These are phyloP conservation scores for Rhododendron vialii DNA, from an alignment of 148 eudicot genomes.

Conservation along the genomic window DNA sequence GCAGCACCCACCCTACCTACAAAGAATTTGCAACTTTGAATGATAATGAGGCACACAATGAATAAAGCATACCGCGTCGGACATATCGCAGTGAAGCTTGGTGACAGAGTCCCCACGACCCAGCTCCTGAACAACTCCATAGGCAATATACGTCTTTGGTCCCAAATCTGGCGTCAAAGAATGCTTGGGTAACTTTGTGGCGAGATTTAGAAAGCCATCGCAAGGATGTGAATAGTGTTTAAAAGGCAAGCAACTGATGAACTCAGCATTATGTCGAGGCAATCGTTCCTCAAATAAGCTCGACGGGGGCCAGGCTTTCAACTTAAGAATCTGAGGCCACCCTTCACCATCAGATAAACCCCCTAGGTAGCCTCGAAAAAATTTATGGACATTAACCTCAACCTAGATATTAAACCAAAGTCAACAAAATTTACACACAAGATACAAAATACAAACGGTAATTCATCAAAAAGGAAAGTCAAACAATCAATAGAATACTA, in stretches of 20 bases:
- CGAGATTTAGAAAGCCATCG: conserved; percentile 51
- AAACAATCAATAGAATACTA: not conserved
- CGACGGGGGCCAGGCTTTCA: conserved; percentile 74
- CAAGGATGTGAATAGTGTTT: conserved; percentile 68
- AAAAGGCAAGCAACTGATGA: conserved; percentile 56
- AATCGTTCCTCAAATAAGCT: conserved; percentile 44
- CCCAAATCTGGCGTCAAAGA: conserved; percentile 65
- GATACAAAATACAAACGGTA: not conserved
- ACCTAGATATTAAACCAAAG: conserved; percentile 14
- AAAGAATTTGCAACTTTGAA: not conserved
- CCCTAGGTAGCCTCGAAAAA: conserved; percentile 49
- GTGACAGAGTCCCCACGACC: conserved; percentile 80
- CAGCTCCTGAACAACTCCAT: conserved; percentile 60
- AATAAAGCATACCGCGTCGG: conserved; percentile 46
- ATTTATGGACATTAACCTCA: conserved; percentile 44
- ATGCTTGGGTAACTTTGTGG: conserved; percentile 36
- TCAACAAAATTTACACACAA: not conserved
- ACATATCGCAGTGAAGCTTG: conserved; percentile 67
- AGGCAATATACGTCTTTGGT: conserved; percentile 72
- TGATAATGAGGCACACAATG: not conserved
- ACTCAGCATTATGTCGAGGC: conserved; percentile 70
- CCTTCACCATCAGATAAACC: conserved; percentile 26
- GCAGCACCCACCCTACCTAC: not conserved
- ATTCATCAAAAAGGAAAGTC: not conserved
- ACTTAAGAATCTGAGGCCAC: conserved; percentile 59